These are phyloP conservation scores for Begonia peltatifolia DNA, from an alignment of 306 rosid species.

Conservation along the genomic window DNA sequence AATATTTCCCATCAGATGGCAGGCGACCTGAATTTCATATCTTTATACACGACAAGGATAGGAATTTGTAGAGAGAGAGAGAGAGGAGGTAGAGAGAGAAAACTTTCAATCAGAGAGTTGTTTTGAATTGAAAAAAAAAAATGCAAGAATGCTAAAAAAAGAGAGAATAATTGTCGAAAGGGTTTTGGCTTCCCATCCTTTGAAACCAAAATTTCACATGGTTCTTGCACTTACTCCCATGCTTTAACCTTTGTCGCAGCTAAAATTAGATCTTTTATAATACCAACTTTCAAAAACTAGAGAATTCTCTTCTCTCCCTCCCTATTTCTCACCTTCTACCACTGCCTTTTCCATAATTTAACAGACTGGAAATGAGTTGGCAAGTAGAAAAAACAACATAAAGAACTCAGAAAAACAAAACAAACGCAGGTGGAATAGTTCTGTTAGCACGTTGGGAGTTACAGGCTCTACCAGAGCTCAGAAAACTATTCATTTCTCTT, in stretches of 20 bases:
- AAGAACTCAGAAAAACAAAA: neutral
- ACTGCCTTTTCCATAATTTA: conserved; percentile 15
- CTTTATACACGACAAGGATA: neutral
- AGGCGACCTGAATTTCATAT: neutral
- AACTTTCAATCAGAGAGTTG: conserved; percentile 10
- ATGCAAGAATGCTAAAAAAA: neutral
- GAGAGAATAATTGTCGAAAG: conserved; percentile 28
- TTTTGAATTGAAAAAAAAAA: conserved; percentile 17
- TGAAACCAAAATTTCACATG: conserved; percentile 34
- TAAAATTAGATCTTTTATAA: neutral
- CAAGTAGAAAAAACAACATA: conserved; percentile 10
- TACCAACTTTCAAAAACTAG: too few relatives aligned
- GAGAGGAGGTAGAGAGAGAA: conserved; percentile 12
- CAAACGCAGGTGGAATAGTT: neutral
- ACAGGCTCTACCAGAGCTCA: too few relatives aligned
- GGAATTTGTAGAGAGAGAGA: conserved; percentile 6
- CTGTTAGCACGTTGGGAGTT: too few relatives aligned
- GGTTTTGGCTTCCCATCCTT: conserved; percentile 34
- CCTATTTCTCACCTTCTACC: conserved; percentile 1
- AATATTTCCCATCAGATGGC: neutral
- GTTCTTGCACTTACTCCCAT: conserved; percentile 14
- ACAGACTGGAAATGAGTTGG: conserved; percentile 30
- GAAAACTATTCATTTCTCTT: too few relatives aligned
- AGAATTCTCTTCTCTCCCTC: neutral
- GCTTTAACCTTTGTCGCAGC: neutral